Evolutionary conservation across 140 eudicot species (phyloP).

Genomic region (Erigeron philadelphicus): DNA sequence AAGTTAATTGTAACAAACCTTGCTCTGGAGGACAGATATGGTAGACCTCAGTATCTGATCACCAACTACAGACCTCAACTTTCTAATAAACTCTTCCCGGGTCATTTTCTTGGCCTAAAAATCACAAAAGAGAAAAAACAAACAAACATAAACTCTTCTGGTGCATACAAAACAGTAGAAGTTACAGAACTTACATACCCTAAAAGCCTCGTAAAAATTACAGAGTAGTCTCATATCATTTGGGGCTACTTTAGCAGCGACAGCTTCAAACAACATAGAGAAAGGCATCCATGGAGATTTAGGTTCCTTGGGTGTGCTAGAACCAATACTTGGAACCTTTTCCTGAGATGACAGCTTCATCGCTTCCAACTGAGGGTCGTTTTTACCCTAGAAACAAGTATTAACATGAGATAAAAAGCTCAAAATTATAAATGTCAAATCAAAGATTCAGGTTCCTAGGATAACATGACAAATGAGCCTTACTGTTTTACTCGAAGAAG

Average conservation of each 20-base stretch:
- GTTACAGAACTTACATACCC: constrained; percentile 31
- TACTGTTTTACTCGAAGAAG: constrained; percentile 34
- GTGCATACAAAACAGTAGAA: background rate
- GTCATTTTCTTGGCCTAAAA: constrained; percentile 38
- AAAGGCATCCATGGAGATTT: constrained; percentile 72
- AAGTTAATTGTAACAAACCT: constrained; percentile 29
- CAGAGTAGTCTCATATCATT: constrained; percentile 36
- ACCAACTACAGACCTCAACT: constrained; percentile 51
- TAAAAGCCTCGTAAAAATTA: constrained; percentile 33
- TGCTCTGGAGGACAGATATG: constrained; percentile 37
- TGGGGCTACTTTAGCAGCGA: constrained; percentile 39
- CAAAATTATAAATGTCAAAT: background rate
- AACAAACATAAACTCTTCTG: background rate
- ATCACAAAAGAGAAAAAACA: background rate
- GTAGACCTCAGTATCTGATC: constrained; percentile 49
- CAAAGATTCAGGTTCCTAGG: background rate
- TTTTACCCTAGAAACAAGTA: constrained; percentile 28
- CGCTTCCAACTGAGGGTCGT: constrained; percentile 14
- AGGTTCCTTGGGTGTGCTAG: constrained; percentile 41
- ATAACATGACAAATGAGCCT: background rate
- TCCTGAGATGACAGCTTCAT: constrained; percentile 13
- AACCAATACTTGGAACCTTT: constrained; percentile 34
- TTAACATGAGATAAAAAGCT: background rate
- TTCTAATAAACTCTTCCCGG: constrained; percentile 45
- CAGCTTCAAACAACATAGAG: constrained; percentile 42